These are phyloP conservation scores for Sarocladium kiliense DNA, from an alignment of 2,329 filamentous ascomycete species.

Conservation along the genomic window DNA sequence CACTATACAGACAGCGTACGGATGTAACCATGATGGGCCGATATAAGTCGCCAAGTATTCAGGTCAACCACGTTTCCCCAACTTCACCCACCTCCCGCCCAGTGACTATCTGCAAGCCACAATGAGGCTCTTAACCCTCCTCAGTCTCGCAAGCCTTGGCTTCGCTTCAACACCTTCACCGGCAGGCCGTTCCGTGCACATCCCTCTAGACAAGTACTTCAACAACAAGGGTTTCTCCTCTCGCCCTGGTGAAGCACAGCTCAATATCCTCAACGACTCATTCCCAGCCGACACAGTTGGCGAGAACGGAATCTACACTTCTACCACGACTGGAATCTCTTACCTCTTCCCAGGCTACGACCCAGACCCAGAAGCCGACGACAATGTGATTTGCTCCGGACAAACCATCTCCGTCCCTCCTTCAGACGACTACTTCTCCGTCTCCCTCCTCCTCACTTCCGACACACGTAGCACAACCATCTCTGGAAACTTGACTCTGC, in stretches of 20 bases:
- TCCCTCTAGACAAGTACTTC: constrained; percentile 18
- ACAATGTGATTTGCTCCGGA: constrained; percentile 38
- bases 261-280: constrained; percentile 35
- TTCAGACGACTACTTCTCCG: constrained; percentile 31
- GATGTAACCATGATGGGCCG: background rate
- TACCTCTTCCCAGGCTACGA: constrained; percentile 39
- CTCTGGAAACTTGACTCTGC: constrained; percentile 34
- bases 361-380: constrained; percentile 20
- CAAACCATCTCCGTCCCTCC: constrained; percentile 30
- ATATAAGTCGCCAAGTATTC: too few species aligned
- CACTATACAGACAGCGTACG: background rate
- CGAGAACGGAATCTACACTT: constrained; percentile 27
- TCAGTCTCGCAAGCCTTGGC: background rate
- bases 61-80: too few species aligned
- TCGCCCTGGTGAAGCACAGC: constrained; percentile 38
- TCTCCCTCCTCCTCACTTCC: constrained; percentile 36
- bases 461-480: constrained; percentile 33
- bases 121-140: background rate
- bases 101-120: too few species aligned
- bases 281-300: constrained; percentile 30
- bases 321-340: constrained; percentile 31
- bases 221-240: constrained; percentile 44
- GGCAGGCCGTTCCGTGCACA: background rate
- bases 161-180: background rate
- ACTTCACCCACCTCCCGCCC: too few species aligned